Evolutionary conservation across 73 alveolate species (phyloP).

Genomic region (Paramecium pentaurelia): DNA sequence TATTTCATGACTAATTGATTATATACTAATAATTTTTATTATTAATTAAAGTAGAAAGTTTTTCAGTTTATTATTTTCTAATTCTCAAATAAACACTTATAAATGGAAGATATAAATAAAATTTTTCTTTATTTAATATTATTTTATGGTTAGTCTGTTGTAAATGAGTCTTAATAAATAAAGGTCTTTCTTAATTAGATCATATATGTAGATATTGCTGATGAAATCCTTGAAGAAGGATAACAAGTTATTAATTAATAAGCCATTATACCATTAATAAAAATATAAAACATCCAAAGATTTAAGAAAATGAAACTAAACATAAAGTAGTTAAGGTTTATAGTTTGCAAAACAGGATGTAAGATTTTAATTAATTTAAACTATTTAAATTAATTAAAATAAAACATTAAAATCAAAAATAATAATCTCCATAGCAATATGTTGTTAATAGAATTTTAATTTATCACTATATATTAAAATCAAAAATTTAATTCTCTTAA

Average conservation of each 20-base stretch:
- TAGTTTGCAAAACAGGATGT: not conserved
- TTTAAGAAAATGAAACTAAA: not conserved
- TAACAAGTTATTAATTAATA: not conserved
- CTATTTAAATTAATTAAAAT: not conserved
- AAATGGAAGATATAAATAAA: not conserved
- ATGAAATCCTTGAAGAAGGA: not conserved
- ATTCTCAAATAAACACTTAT: not conserved
- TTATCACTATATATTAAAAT: not conserved
- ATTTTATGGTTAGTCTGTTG: no score
- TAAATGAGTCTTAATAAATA: no score
- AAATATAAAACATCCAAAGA: not conserved
- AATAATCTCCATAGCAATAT: not conserved
- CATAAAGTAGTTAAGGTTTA: no score
- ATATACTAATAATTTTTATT: no score
- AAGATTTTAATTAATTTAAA: not conserved
- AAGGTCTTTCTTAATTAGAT: no score
- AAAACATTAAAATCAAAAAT: not conserved
- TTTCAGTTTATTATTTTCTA: no score
- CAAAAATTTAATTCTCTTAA: not conserved
- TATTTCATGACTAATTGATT: not conserved
- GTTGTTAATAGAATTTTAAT: not conserved
- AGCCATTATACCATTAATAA: not conserved
- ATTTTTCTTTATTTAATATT: no score
- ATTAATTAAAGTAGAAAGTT: not conserved
- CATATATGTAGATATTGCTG: not conserved